Conservation (phyloP, 345 rosid genomes). For the Dipteronia dyeriana region DNA sequence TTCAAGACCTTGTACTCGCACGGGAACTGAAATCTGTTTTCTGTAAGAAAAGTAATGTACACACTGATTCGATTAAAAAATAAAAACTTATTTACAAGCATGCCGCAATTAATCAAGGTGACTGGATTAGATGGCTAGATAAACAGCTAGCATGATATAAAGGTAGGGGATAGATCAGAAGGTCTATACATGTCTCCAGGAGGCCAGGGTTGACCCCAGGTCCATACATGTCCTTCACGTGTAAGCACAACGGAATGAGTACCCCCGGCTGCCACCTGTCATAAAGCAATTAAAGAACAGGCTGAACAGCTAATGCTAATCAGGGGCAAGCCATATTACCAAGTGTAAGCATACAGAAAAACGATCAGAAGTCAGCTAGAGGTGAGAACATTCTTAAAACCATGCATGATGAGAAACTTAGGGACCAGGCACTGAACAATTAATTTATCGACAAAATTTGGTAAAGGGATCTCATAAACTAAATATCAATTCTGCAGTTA, state of each 20-base stretch:
- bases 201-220: constrained; percentile 99
- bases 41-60: constrained; percentile 35
- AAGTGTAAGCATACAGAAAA: constrained; percentile 6
- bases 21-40: constrained; percentile 96
- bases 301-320: background rate
- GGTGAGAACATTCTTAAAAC: background rate
- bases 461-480: background rate
- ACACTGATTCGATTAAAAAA: background rate
- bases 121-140: background rate
- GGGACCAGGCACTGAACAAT: background rate
- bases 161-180: constrained; percentile 8
- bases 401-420: background rate
- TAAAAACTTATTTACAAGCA: background rate
- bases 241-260: constrained; percentile 99
- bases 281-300: constrained; percentile 19
- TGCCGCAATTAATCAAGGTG: background rate
- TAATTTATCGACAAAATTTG: background rate
- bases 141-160: background rate
- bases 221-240: constrained; percentile 89
- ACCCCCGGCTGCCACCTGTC: constrained; percentile 98
- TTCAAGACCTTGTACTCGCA: constrained; percentile 97
- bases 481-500: background rate
- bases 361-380: background rate
- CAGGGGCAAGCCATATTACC: constrained; percentile 9
- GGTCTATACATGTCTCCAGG: constrained; percentile 93